Evolutionary conservation across 768 basidiomycete genomes (phyloP).

Genomic region (Trametes elegans): DNA sequence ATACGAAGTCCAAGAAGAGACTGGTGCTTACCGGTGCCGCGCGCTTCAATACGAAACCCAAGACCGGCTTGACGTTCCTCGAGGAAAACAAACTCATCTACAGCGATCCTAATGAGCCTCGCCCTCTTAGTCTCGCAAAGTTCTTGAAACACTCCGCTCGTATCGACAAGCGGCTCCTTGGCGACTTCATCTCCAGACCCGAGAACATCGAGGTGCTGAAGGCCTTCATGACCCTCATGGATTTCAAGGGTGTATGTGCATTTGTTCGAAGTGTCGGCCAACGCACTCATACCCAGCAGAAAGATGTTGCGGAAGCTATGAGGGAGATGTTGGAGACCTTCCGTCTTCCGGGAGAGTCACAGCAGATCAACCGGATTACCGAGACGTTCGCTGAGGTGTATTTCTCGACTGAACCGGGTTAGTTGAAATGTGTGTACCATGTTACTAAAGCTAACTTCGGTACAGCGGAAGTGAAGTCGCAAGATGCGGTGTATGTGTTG

Average conservation of each 20-base stretch:
- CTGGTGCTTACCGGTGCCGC: constrained; percentile 79
- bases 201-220: constrained; percentile 84
- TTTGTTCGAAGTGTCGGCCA: neutral
- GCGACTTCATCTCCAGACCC: constrained; percentile 88
- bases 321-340: constrained; percentile 92
- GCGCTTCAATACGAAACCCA: constrained; percentile 92
- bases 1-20: constrained; percentile 82
- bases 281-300: constrained; percentile 45
- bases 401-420: constrained; percentile 82
- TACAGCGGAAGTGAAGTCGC: constrained; percentile 80
- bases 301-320: constrained; percentile 94
- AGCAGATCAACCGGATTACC: constrained; percentile 91
- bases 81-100: constrained; percentile 93
- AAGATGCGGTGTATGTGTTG: constrained; percentile 93
- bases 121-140: constrained; percentile 67
- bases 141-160: constrained; percentile 84
- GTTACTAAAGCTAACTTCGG: neutral
- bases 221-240: constrained; percentile 85
- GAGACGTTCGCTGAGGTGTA: constrained; percentile 93
- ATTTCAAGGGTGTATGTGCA: constrained; percentile 77
- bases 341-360: constrained; percentile 91
- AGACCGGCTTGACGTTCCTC: constrained; percentile 83
- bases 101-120: constrained; percentile 50
- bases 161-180: constrained; percentile 89
- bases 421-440: constrained; percentile 15